Base-by-base conservation (phyloP, 306 rosid genomes). In the Cicer bijugum region DNA sequence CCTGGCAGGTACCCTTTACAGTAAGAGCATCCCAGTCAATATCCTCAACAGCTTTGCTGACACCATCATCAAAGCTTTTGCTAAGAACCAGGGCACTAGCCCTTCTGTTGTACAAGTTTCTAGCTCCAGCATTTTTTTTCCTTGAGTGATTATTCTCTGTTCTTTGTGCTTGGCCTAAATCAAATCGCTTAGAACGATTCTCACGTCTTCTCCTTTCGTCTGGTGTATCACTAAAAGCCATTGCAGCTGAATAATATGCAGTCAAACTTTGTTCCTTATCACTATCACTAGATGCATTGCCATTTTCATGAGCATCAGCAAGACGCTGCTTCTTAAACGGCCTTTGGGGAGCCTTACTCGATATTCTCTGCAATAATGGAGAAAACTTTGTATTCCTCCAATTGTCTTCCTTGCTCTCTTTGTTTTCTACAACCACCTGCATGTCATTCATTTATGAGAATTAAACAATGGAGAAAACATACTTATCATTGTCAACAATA, bases 11-110 rank as follows among this genome's bases (percentile, higher is more conserved):
- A 80, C 99, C 99, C 89, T 91, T 95, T 48, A 95, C 95, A 69
- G 97, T 95, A 75, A 95, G 93, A 74, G 99, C 85, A 86, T 95
- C 99, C 99, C 99, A 95, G 80, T 95, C 97, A 82, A 95, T 91
- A 81, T 95, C 99, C 83, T 95, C 99, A 76, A 95, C 99, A 76
- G 99, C 99, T 82, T 88, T 84, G 83, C 79, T 81, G 63, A 83
- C 86, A 81, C 88, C 89, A 52, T 91, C 87, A 75, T 95, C 99
- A 80, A 91, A 82, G 74, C 40, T 85, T 80, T 87, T 89, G 85
- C 91, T 92, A 33, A 91, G 84, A 42, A 85, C 91, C 86, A 91
- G 43, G 16, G 95, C 97, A 80, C 78, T 88, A 51, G 96, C 89
- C 87, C 92, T 91, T 85, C 96, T 87, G 79, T 82, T 57, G 80